Conservation (phyloP, 2,329 filamentous ascomycete species). For the Penicillium sp. region DNA sequence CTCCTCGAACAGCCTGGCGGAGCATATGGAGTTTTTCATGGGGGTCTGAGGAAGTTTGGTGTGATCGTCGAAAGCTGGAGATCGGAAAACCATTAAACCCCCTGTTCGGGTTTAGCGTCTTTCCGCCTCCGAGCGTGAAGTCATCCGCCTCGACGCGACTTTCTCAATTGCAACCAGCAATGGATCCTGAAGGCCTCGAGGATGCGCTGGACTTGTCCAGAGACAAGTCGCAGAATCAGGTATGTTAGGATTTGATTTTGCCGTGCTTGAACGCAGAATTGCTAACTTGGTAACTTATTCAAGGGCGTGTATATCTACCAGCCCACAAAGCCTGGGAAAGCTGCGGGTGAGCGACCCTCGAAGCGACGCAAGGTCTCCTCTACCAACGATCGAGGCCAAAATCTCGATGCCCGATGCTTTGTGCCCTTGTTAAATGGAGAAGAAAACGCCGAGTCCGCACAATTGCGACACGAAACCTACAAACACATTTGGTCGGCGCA, state of each 20-base stretch:
- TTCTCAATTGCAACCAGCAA: slow-evolving; percentile 13
- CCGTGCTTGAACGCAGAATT: not conserved
- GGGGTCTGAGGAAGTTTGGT: slow-evolving; percentile 25
- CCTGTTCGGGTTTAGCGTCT: slow-evolving; percentile 36
- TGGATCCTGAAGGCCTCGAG: slow-evolving; percentile 24
- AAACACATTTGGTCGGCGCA: slow-evolving; percentile 42
- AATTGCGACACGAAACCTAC: slow-evolving; percentile 40
- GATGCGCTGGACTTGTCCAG: slow-evolving; percentile 28
- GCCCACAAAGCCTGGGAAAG: slow-evolving; percentile 47
- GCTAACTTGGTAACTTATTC: slow-evolving; percentile 18
- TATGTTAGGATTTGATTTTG: slow-evolving; percentile 12
- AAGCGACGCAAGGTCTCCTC: slow-evolving; percentile 61
- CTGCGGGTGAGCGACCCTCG: slow-evolving; percentile 47
- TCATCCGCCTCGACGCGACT: slow-evolving; percentile 20
- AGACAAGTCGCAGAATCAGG: slow-evolving; percentile 34
- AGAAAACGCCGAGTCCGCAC: slow-evolving; percentile 35
- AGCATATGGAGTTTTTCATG: slow-evolving; percentile 43
- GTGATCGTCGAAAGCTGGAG: slow-evolving; percentile 15
- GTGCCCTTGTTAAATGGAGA: slow-evolving; percentile 43
- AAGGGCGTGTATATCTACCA: slow-evolving; percentile 66
- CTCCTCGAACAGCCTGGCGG: slow-evolving; percentile 45
- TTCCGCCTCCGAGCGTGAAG: slow-evolving; percentile 23
- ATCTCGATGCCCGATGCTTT: slow-evolving; percentile 30
- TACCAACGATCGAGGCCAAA: slow-evolving; percentile 19
- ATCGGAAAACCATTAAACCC: slow-evolving; percentile 28